Conservation (phyloP, 495 filamentous ascomycete species). For the Glarea lozoyensis region DNA sequence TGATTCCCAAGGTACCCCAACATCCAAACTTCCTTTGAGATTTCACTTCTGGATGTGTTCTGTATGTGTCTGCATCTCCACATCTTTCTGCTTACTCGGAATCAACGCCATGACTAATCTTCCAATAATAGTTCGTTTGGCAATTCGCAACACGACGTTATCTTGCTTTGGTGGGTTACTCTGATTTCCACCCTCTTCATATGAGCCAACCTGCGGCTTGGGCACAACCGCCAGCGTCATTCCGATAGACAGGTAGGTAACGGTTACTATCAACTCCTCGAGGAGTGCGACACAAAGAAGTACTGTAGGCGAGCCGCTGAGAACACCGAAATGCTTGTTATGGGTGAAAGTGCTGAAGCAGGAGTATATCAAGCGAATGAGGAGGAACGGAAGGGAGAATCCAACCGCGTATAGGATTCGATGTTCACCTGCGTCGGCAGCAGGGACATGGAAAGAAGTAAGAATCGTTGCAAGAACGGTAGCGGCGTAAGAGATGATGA, state of each 20-base stretch:
- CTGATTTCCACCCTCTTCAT: not conserved
- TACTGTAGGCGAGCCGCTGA: slow-evolving; percentile 27
- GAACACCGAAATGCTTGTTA: slow-evolving; percentile 25
- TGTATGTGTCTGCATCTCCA: no score
- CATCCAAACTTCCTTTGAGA: no score
- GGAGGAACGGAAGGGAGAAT: slow-evolving; percentile 28
- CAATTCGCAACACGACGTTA: slow-evolving; percentile 5
- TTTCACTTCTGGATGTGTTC: no score
- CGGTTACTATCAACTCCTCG: slow-evolving; percentile 29
- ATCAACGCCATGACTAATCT: slow-evolving; percentile 12
- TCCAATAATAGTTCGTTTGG: slow-evolving; percentile 16
- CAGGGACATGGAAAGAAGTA: slow-evolving; percentile 6
- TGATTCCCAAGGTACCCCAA: no score
- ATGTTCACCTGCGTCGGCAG: slow-evolving; percentile 23
- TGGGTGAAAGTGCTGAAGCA: slow-evolving; percentile 26
- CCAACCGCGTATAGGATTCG: slow-evolving; percentile 28
- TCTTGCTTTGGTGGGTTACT: not conserved
- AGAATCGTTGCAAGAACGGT: slow-evolving; percentile 18
- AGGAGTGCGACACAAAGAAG: slow-evolving; percentile 31
- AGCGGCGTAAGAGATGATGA: slow-evolving; percentile 16
- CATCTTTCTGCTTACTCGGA: slow-evolving; percentile 2
- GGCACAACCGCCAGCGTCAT: slow-evolving; percentile 22
- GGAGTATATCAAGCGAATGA: slow-evolving; percentile 33
- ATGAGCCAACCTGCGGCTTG: not conserved
- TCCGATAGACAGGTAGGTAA: slow-evolving; percentile 25